phyloP scores from a whole-genome alignment of 805 yeast genomes.

The Saitoella complicata region DNA sequence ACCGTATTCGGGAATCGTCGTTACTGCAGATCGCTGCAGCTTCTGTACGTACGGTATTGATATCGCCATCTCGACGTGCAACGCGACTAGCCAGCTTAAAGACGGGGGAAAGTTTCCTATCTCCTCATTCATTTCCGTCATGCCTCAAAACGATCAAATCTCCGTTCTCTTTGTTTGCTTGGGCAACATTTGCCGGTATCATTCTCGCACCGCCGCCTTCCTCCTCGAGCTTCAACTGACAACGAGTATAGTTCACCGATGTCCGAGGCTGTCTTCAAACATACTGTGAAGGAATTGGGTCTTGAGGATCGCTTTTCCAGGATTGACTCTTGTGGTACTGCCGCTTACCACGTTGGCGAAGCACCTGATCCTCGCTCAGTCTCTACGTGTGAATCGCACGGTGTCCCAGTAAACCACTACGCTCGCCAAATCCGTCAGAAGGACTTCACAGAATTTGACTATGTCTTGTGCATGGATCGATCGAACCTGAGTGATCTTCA shows the following conservation, averaged over 20 bases:
- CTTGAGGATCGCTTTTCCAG: conserved; percentile 27
- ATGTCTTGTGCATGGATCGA: conserved; percentile 42
- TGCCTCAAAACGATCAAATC: not conserved
- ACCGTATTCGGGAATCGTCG: too few relatives aligned
- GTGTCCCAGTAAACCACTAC: conserved; percentile 55
- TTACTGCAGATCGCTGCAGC: too few relatives aligned
- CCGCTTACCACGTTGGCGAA: conserved; percentile 71
- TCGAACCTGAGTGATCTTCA: conserved; percentile 29
- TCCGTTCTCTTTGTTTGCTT: conserved; percentile 1
- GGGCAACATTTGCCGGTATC: conserved; percentile 36
- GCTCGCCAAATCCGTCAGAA: conserved; percentile 50
- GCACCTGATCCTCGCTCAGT: conserved; percentile 63
- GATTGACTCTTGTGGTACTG: conserved; percentile 82
- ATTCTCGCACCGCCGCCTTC: too few relatives aligned
- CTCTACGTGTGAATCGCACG: conserved; percentile 49
- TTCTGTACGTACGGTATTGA: too few relatives aligned
- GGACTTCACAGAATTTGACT: conserved; percentile 36
- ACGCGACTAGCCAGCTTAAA: too few relatives aligned
- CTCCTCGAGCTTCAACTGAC: too few relatives aligned
- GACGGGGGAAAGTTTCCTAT: too few relatives aligned
- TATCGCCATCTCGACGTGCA: too few relatives aligned
- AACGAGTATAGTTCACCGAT: conserved; percentile 53
- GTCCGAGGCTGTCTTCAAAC: conserved; percentile 87
- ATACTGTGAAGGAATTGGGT: conserved; percentile 40
- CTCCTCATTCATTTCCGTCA: too few relatives aligned